Conservation (phyloP, 2,329 filamentous ascomycete species). For the Claviceps sorghi region DNA sequence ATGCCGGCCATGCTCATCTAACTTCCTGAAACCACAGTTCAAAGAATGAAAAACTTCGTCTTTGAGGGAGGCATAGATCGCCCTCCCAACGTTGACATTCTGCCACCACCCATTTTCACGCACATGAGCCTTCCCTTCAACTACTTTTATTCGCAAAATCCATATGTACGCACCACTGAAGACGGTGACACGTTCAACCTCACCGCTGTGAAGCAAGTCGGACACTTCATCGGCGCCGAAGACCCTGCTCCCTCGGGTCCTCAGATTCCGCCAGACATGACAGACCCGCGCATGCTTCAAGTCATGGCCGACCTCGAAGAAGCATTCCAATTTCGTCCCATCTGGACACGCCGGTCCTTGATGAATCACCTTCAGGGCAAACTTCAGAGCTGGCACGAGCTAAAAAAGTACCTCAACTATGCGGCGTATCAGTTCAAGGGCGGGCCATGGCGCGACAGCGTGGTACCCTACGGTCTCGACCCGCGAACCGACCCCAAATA, state of each 20-base stretch:
- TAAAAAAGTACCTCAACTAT: slow-evolving; percentile 69
- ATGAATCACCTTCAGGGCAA: slow-evolving; percentile 52
- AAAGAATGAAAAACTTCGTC: slow-evolving; percentile 45
- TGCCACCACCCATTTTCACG: slow-evolving; percentile 68
- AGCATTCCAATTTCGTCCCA: slow-evolving; percentile 58
- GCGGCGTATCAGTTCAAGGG: slow-evolving; percentile 85
- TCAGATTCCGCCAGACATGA: slow-evolving; percentile 39
- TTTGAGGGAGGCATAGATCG: slow-evolving; percentile 48
- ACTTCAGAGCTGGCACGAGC: slow-evolving; percentile 36
- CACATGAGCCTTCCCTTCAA: slow-evolving; percentile 61
- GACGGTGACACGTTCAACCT: slow-evolving; percentile 43
- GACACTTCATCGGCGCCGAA: slow-evolving; percentile 44
- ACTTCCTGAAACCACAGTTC: slow-evolving; percentile 20
- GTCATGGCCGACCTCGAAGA: slow-evolving; percentile 49
- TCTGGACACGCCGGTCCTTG: slow-evolving; percentile 75
- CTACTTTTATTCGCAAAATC: slow-evolving; percentile 75
- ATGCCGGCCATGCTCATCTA: neutral
- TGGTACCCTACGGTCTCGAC: slow-evolving; percentile 75
- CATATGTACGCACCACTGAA: slow-evolving; percentile 51
- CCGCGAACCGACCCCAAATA: slow-evolving; percentile 64
- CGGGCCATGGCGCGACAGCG: slow-evolving; percentile 80
- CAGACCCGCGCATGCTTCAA: slow-evolving; percentile 45
- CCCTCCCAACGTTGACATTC: slow-evolving; percentile 49
- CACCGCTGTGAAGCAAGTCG: slow-evolving; percentile 42
- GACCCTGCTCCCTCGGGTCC: slow-evolving; percentile 51